A percentile compares a stretch with the other conserved stretches of the same genome.
phyloP scores from a whole-genome alignment of 2,329 filamentous ascomycete genomes.

The Lachnellula suecica region DNA sequence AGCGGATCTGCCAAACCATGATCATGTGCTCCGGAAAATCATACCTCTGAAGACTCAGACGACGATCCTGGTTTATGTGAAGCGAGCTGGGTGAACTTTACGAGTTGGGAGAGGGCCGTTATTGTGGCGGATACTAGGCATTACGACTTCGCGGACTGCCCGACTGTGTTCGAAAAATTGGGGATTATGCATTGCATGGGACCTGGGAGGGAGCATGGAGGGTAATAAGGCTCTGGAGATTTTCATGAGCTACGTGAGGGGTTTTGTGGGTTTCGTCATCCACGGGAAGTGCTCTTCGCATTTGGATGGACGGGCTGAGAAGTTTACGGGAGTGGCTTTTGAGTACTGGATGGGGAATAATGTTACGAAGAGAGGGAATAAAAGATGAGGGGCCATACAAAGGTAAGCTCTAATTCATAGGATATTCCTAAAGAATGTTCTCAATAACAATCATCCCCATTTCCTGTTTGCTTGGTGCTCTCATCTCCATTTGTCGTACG shows the following conservation, averaged over 20 bases:
- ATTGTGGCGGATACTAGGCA: constrained; percentile 31
- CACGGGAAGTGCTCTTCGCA: constrained; percentile 10
- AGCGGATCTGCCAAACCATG: constrained; percentile 30
- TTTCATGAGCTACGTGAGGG: constrained; percentile 29
- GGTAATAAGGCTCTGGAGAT: constrained; percentile 30
- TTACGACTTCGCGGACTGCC: constrained; percentile 33
- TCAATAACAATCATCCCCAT: too few relatives aligned
- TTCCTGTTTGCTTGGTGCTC: too few relatives aligned
- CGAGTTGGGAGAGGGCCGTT: constrained; percentile 33
- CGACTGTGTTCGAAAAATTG: constrained; percentile 19
- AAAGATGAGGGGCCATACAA: too few relatives aligned
- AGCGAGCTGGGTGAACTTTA: constrained; percentile 25
- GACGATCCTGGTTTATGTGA: constrained; percentile 25
- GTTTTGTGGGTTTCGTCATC: constrained; percentile 33
- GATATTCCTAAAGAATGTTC: too few relatives aligned
- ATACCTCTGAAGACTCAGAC: constrained; percentile 17
- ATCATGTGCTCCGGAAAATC: constrained; percentile 33
- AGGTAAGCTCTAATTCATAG: too few relatives aligned
- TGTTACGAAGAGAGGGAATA: too few relatives aligned
- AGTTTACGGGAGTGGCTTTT: constrained; percentile 24
- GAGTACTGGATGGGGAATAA: too few relatives aligned
- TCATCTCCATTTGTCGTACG: too few relatives aligned
- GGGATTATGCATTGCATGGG: constrained; percentile 8
- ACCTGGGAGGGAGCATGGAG: constrained; percentile 28
- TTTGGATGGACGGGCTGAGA: constrained; percentile 7